A percentile compares a stretch with the other conserved stretches of the same genome.
Conservation (phyloP, 345 rosid genomes). For the Heritiera littoralis region DNA sequence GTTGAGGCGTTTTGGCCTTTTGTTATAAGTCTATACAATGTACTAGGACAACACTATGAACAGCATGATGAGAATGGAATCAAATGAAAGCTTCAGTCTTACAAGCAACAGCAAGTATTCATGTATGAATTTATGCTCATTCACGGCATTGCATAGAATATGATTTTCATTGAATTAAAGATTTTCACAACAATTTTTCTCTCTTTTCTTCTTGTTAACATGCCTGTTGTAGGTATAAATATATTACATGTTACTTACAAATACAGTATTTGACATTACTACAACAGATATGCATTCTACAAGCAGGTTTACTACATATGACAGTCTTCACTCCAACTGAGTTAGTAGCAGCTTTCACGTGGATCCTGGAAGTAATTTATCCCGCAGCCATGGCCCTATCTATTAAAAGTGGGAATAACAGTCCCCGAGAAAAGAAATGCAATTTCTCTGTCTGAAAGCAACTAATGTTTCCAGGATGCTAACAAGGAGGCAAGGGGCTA, state of each 20-base stretch:
- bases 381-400: constrained; percentile 24
- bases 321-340: constrained; percentile 25
- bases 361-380: constrained; percentile 2
- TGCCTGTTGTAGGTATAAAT: constrained; percentile 16
- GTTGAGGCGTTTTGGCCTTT: too few relatives aligned
- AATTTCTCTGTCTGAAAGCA: too few relatives aligned
- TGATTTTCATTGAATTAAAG: background rate
- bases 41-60: background rate
- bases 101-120: background rate
- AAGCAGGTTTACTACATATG: constrained; percentile 6
- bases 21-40: too few relatives aligned
- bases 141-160: background rate
- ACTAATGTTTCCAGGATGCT: too few relatives aligned
- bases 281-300: constrained; percentile 20
- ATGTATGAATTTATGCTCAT: background rate
- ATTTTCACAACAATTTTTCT: background rate
- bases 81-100: background rate
- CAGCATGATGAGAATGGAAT: background rate
- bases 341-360: constrained; percentile 15
- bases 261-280: constrained; percentile 5
- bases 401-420: background rate
- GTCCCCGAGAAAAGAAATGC: background rate
- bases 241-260: constrained; percentile 26
- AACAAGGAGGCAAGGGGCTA: too few relatives aligned
- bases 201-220: constrained; percentile 14